Conservation (phyloP, 2,329 filamentous ascomycete species). For the Chaetomium strumarium region DNA sequence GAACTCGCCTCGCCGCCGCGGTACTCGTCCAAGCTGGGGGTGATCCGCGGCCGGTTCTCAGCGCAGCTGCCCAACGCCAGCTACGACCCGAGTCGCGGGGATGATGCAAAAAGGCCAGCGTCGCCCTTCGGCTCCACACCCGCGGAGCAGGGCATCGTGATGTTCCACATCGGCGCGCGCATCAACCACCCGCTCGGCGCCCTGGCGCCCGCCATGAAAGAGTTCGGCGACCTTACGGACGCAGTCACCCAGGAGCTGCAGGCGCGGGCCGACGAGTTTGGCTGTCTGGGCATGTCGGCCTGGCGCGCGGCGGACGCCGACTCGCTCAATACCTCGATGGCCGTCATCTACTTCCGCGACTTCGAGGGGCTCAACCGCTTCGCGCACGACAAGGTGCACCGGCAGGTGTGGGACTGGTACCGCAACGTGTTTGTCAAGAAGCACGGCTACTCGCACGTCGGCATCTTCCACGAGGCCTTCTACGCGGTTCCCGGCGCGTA, state of each 20-base stretch:
- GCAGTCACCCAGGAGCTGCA: slow-evolving; percentile 26
- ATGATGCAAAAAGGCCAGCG: not conserved
- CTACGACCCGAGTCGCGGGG: slow-evolving; percentile 4
- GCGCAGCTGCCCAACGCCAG: slow-evolving; percentile 29
- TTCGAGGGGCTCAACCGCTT: slow-evolving; percentile 45
- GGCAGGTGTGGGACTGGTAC: slow-evolving; percentile 46
- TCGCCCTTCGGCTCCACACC: slow-evolving; percentile 26
- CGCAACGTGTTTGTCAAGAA: slow-evolving; percentile 11
- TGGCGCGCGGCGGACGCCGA: slow-evolving; percentile 34
- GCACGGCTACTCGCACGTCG: slow-evolving; percentile 7
- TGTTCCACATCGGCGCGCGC: slow-evolving; percentile 42
- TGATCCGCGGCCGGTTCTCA: slow-evolving; percentile 31
- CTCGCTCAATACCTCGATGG: slow-evolving; percentile 36
- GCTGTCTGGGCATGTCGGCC: slow-evolving; percentile 39
- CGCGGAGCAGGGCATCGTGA: slow-evolving; percentile 31
- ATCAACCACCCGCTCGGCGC: slow-evolving; percentile 45
- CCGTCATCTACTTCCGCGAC: slow-evolving; percentile 46
- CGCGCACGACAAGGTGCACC: slow-evolving; percentile 44
- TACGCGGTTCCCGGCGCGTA: slow-evolving; percentile 38
- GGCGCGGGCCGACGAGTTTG: slow-evolving; percentile 37
- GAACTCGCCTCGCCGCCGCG: slow-evolving; percentile 17
- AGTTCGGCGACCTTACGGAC: slow-evolving; percentile 35
- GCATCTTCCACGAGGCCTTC: slow-evolving; percentile 48
- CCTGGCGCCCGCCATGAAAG: slow-evolving; percentile 38
- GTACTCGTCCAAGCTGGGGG: slow-evolving; percentile 24